Base-by-base conservation (phyloP, 225 moss, liverwort and hornwort genomes). In the Takakia lepidozioides region DNA sequence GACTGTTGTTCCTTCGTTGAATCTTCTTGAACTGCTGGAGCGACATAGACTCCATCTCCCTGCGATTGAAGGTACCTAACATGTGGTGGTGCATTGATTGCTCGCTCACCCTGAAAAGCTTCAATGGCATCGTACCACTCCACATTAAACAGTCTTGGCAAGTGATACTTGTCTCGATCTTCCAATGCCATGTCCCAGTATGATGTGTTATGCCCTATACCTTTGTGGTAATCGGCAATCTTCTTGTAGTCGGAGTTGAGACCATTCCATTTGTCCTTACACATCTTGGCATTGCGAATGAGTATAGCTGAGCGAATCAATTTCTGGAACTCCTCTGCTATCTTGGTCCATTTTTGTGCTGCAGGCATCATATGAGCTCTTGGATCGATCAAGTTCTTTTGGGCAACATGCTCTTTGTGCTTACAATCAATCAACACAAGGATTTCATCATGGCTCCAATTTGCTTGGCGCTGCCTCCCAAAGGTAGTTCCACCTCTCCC, bases 251-350 rank as follows among this genome's bases (percentile, higher is more conserved):
- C 18, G 1, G 5, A 10, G 16, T 32, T 42, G 0, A 42, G 14
- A 15, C 41, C 8, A 42, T 42, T 42, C 18, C 41, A 42, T 11
- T 42, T 42, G 41, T 42, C n/a, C 16, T 42, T 42, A 19, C 18
- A 42, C 1, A 2, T 42, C 18, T 42, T 42, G 41, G 5, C 41
- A 42, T 42, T 42, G n/a, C 41, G 11, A 6, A 11, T 16, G 16
- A 19, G 5, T 19, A 9, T 42, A 7, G 8, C 14, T 42, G 18
- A 42, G 5, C 14, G 8, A 9, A 42, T 42, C 10, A 15, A 10
- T 42, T 9, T 16, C n/a, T 42, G 18, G 5, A 42, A 16, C 6
- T 42, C 41, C 5, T 42, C 41, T 10, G 11, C 7, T 6, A 32
- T 6, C 0, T 0, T 32, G 32, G 1, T 32, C 32, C 32, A 32